Evolutionary conservation across 148 eudicot genomes (phyloP).

Genomic region (Agrostemma githago): DNA sequence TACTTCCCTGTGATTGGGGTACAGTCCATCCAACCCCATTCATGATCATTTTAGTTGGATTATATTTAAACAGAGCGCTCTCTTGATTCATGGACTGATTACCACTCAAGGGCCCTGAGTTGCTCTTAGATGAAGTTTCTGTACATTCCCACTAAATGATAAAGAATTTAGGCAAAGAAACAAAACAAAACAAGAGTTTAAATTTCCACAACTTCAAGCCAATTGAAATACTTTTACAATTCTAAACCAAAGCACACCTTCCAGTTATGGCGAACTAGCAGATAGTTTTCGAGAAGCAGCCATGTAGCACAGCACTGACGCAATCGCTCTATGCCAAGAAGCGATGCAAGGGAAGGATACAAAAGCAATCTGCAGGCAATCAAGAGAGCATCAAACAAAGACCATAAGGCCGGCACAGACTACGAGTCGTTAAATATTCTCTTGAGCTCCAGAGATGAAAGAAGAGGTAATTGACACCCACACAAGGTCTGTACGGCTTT

Average conservation of each 20-base stretch:
- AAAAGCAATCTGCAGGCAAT: slow-evolving; percentile 60
- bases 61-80: slow-evolving; percentile 47
- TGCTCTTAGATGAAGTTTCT: slow-evolving; percentile 59
- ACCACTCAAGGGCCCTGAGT: slow-evolving; percentile 34
- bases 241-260: slow-evolving; percentile 50
- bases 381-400: slow-evolving; percentile 16
- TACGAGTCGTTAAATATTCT: slow-evolving; percentile 5
- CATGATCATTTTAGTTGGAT: slow-evolving; percentile 64
- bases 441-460: background rate
- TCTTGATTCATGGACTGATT: slow-evolving; percentile 35
- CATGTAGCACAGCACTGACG: slow-evolving; percentile 94
- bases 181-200: slow-evolving; percentile 5
- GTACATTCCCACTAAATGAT: slow-evolving; percentile 74
- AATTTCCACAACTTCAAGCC: background rate
- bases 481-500: slow-evolving; percentile 85
- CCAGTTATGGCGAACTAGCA: slow-evolving; percentile 71
- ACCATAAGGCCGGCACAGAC: slow-evolving; percentile 2
- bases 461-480: slow-evolving; percentile 40
- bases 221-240: slow-evolving; percentile 4
- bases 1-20: slow-evolving; percentile 76
- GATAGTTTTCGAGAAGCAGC: slow-evolving; percentile 94
- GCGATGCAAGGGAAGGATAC: slow-evolving; percentile 87
- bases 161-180: slow-evolving; percentile 27
- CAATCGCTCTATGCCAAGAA: slow-evolving; percentile 95
- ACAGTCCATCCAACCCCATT: slow-evolving; percentile 93